Base-by-base conservation (phyloP, 2,329 filamentous ascomycete genomes). In the Lachnellula subtilissima region DNA sequence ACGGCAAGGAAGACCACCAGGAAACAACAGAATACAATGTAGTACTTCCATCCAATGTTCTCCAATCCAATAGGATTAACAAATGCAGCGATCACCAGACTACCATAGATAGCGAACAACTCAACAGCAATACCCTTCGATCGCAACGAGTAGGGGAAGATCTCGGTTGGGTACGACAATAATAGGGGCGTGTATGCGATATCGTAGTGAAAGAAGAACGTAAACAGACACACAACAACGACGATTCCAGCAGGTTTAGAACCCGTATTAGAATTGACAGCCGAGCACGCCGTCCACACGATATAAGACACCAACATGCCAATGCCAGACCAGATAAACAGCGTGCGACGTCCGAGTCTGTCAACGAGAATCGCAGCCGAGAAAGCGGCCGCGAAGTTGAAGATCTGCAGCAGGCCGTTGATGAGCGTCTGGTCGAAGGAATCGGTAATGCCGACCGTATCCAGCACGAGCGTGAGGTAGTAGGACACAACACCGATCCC, bases 161-260 rank as follows among this genome's bases (percentile, higher is more conserved):
- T 73, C 70, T 85, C 82, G 7, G 83, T 75, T 1, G 80, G 76
- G 61, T 85, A 85, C 51, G 78, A 77, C 40, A 83, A 75, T 11
- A 84, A 73, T 43, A 85, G 73, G 48, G 81, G 80, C 0, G 79
- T 82, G 69, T 81, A 84, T 48, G 78, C 81, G 55, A 85, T 79
- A 59, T 81, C 79, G 69, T 84, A 84, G 62, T 80, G 82, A 64
- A 82, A 73, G 52, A 78, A 77, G 62, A 83, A 85, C 19, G 82
- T 69, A 76, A 82, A 85, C 59, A 85, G 76, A 61, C 83, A 82
- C 22, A 78, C 76, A 32, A 85, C 75, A 62, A 83, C 80, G 2
- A 76, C 75, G 60, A 77, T 79, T 4, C 79, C 79, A 0, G 70
- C 70, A 4, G 62, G 61, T 65, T 79, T 78, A 15, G 69, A 72